Percentiles rank a stretch among this genome's conserved stretches.
Conservation (phyloP, 2,329 filamentous ascomycete genomes). For the Didymella lethalis region DNA sequence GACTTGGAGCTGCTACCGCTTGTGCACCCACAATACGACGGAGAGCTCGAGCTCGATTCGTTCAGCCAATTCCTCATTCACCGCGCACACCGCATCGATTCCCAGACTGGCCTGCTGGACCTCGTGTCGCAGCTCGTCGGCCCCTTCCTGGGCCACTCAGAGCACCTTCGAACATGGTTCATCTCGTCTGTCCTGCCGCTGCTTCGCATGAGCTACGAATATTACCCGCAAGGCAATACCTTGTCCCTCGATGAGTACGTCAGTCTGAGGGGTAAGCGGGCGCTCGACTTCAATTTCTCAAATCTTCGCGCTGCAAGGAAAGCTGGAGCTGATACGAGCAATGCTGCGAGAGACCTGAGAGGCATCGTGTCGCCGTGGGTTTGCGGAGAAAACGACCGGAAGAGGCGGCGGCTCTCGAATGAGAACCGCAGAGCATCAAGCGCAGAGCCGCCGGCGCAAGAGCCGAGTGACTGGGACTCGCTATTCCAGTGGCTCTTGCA, state of each 20-base stretch:
- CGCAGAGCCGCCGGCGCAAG: conserved; percentile 46
- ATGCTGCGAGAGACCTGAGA: conserved; percentile 69
- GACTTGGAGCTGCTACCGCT: conserved; percentile 71
- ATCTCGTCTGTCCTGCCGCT: conserved; percentile 74
- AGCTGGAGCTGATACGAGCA: conserved; percentile 33
- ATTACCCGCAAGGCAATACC: conserved; percentile 64
- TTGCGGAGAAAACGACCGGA: conserved; percentile 69
- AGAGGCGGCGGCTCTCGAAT: conserved; percentile 55
- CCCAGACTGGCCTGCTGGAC: conserved; percentile 74
- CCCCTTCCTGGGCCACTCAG: conserved; percentile 71
- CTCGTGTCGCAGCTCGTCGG: conserved; percentile 71
- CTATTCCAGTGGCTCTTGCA: conserved; percentile 72
- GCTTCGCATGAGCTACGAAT: conserved; percentile 72
- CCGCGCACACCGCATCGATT: conserved; percentile 73
- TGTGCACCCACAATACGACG: conserved; percentile 57
- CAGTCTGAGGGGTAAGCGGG: conserved; percentile 64
- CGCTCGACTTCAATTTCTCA: conserved; percentile 66
- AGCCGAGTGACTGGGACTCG: conserved; percentile 69
- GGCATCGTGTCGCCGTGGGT: conserved; percentile 78
- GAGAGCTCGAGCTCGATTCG: conserved; percentile 61
- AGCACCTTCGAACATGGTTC: conserved; percentile 71
- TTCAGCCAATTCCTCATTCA: conserved; percentile 72
- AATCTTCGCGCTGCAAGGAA: conserved; percentile 29
- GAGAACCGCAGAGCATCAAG: conserved; percentile 37
- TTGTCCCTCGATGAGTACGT: conserved; percentile 71